A percentile compares a stretch with the other conserved stretches of the same genome.
phyloP scores from a whole-genome alignment of 1,139 yeast species.

The Scheffersomyces stambukii region DNA sequence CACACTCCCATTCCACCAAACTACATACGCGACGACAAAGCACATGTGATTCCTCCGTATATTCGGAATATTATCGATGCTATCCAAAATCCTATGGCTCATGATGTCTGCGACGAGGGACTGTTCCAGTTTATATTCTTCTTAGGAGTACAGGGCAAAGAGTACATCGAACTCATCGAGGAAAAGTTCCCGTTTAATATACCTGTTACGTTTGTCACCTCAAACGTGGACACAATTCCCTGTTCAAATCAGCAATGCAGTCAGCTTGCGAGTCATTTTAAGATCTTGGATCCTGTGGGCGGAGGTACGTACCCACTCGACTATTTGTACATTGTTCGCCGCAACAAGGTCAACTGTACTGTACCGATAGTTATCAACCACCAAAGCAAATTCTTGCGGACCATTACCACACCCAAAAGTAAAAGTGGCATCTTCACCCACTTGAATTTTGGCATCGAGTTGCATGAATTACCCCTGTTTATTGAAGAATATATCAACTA shows the following conservation, averaged over 20 bases:
- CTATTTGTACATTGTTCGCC: slow-evolving; percentile 31
- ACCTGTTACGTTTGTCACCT: slow-evolving; percentile 12
- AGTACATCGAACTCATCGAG: slow-evolving; percentile 13
- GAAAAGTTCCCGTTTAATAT: slow-evolving; percentile 10
- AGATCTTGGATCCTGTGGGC: slow-evolving; percentile 44
- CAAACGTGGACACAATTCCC: slow-evolving; percentile 2
- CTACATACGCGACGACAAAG: slow-evolving; percentile 4
- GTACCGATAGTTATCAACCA: slow-evolving; percentile 18
- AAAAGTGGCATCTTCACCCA: slow-evolving; percentile 7
- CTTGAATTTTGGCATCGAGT: slow-evolving; percentile 18
- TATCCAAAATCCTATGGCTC: slow-evolving; percentile 3
- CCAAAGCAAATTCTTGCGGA: slow-evolving; percentile 12
- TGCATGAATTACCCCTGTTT: slow-evolving; percentile 13
- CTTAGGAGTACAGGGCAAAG: slow-evolving; percentile 28
- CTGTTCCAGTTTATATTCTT: slow-evolving; percentile 18
- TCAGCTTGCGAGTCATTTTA: slow-evolving; percentile 21
- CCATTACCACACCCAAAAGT: background rate
- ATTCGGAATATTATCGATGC: background rate
- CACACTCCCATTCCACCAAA: slow-evolving; percentile 4
- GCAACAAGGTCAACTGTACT: slow-evolving; percentile 19
- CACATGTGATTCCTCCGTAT: slow-evolving; percentile 1
- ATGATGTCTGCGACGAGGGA: slow-evolving; percentile 1
- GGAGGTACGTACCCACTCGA: slow-evolving; percentile 50
- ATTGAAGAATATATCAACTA: slow-evolving; percentile 9
- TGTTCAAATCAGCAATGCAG: slow-evolving; percentile 13